phyloP scores from a whole-genome alignment of 2,329 filamentous ascomycete genomes.

The Fusarium brevicatenulatum region DNA sequence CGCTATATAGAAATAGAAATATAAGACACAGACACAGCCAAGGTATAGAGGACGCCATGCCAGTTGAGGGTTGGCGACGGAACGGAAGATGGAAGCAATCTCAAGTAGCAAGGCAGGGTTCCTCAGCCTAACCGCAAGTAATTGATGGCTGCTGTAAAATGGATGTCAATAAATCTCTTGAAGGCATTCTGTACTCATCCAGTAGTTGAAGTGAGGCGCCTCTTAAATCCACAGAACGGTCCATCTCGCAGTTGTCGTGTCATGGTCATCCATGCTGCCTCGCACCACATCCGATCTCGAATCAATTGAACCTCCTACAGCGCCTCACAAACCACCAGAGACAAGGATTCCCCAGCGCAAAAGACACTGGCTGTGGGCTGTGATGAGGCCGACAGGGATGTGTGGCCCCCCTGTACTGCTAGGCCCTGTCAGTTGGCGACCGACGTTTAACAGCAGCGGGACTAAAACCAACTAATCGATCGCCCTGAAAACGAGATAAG shows the following conservation, averaged over 20 bases:
- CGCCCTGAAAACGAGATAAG: constrained; percentile 21
- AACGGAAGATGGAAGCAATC: constrained; percentile 12
- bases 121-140: neutral
- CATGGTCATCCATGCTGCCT: constrained; percentile 34
- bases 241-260: constrained; percentile 9
- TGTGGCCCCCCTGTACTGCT: neutral
- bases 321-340: constrained; percentile 27
- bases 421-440: constrained; percentile 14
- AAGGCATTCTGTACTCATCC: neutral
- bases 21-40: neutral
- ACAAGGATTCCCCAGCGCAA: constrained; percentile 46
- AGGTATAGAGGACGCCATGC: constrained; percentile 2
- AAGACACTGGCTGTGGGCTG: constrained; percentile 12
- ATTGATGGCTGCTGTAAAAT: neutral
- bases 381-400: constrained; percentile 7
- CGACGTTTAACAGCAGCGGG: neutral
- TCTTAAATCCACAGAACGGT: constrained; percentile 1
- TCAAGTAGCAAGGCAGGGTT: neutral
- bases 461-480: constrained; percentile 20
- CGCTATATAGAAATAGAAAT: constrained; percentile 6
- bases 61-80: neutral
- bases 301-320: neutral
- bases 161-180: neutral
- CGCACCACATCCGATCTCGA: constrained; percentile 1
- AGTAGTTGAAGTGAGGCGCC: constrained; percentile 37